A percentile compares a stretch with the other conserved stretches of the same genome.
phyloP scores from a whole-genome alignment of 768 basidiomycete genomes.

The Russula sp. region DNA sequence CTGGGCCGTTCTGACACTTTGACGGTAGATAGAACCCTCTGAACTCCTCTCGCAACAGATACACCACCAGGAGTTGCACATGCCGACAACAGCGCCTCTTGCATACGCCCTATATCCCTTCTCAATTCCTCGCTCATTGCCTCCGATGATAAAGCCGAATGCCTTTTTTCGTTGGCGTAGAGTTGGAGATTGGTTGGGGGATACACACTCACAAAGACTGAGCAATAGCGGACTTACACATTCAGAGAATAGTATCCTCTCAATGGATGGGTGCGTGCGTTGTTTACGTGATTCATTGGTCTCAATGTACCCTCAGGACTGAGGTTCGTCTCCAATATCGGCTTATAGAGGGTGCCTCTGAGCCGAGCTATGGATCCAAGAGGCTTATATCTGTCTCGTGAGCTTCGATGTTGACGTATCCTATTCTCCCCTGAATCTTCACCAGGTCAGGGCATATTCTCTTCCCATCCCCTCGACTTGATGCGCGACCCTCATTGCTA shows the following conservation, averaged over 20 bases:
- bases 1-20: conserved; percentile 4
- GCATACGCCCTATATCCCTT: conserved; percentile 67
- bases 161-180: conserved; percentile 53
- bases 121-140: conserved; percentile 39
- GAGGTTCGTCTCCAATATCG: conserved; percentile 4
- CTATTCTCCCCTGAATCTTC: conserved; percentile 9
- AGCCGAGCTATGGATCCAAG: not conserved
- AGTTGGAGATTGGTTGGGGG: conserved; percentile 53
- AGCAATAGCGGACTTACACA: conserved; percentile 34
- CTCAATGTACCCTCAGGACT: not conserved
- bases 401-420: not conserved
- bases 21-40: conserved; percentile 4
- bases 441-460: conserved; percentile 56
- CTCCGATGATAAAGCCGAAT: conserved; percentile 39
- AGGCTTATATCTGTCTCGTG: conserved; percentile 14
- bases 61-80: conserved; percentile 2
- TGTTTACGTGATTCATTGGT: not conserved
- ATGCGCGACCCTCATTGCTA: not conserved
- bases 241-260: conserved; percentile 30
- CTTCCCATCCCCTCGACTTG: conserved; percentile 27
- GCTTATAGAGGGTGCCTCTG: not conserved
- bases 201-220: conserved; percentile 30
- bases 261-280: conserved; percentile 30
- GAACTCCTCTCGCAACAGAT: conserved; percentile 8
- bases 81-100: conserved; percentile 4